Percentiles rank a stretch among this genome's conserved stretches.
These are phyloP conservation scores for Stentor roeselii DNA, from an alignment of 73 alveolate species.

Conservation along the genomic window DNA sequence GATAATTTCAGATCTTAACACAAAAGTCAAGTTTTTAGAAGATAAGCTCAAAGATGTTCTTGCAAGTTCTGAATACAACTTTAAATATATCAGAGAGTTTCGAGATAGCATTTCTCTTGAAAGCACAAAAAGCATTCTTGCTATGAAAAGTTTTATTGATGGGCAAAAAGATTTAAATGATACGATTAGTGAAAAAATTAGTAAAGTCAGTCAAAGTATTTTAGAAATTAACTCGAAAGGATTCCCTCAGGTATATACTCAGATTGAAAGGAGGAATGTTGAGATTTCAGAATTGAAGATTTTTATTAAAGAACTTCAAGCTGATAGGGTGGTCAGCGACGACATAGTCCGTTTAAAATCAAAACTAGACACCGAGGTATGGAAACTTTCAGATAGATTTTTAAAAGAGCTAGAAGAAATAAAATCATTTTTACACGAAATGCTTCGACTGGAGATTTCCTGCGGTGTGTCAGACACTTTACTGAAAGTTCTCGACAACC, in stretches of 20 bases:
- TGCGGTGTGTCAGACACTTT: not conserved
- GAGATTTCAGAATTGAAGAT: not conserved
- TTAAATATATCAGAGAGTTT: not conserved
- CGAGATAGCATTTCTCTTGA: not conserved
- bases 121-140: not conserved
- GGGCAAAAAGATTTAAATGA: not conserved
- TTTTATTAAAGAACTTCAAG: no score
- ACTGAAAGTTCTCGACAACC: not conserved
- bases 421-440: no score
- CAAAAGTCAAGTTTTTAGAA: not conserved
- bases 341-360: not conserved
- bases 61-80: not conserved
- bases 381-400: no score
- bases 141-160: not conserved
- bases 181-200: not conserved
- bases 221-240: not conserved
- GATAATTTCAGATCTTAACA: not conserved
- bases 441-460: not conserved
- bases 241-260: not conserved
- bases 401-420: not conserved
- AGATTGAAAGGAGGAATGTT: not conserved
- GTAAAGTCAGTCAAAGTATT: not conserved
- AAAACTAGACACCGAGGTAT: not conserved
- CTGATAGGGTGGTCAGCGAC: not conserved
- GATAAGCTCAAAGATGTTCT: not conserved